These are phyloP conservation scores for Fusarium concolor DNA, from an alignment of 2,329 filamentous ascomycete species.

Conservation along the genomic window DNA sequence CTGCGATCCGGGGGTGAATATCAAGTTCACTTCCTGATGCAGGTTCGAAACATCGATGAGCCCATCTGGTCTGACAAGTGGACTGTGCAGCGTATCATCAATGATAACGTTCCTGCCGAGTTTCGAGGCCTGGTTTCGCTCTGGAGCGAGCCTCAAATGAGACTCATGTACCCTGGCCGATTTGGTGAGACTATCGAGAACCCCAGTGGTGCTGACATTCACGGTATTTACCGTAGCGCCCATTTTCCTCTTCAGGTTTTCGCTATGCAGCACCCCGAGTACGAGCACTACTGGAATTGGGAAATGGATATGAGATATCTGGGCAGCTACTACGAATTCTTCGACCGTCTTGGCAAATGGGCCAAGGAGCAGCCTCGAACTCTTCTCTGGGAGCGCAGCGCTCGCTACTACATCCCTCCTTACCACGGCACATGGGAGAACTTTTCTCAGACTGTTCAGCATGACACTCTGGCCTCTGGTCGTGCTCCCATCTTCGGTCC, in stretches of 20 bases:
- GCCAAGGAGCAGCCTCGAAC: constrained; percentile 74
- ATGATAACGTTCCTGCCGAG: constrained; percentile 73
- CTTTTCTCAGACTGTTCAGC: constrained; percentile 73
- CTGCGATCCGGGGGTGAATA: constrained; percentile 86
- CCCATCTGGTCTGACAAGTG: constrained; percentile 85
- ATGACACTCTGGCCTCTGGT: constrained; percentile 66
- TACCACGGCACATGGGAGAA: constrained; percentile 79
- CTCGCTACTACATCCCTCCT: constrained; percentile 80
- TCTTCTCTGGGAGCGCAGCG: constrained; percentile 81
- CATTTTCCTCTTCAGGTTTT: constrained; percentile 74
- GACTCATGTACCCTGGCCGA: constrained; percentile 76
- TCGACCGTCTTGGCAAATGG: constrained; percentile 75
- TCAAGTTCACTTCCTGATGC: constrained; percentile 83
- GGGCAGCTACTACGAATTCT: constrained; percentile 78
- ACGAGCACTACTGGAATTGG: constrained; percentile 77
- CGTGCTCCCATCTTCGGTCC: constrained; percentile 77
- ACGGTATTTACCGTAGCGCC: constrained; percentile 75
- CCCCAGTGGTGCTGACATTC: constrained; percentile 67
- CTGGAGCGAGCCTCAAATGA: constrained; percentile 89
- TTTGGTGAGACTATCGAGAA: constrained; percentile 76
- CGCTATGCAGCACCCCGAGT: constrained; percentile 71
- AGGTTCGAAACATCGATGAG: constrained; percentile 82
- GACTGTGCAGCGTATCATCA: constrained; percentile 77
- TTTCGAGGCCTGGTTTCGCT: constrained; percentile 84
- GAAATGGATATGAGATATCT: constrained; percentile 76